Conservation (phyloP, 1,284 basidiomycete species). For the Rhodotorula sp. region DNA sequence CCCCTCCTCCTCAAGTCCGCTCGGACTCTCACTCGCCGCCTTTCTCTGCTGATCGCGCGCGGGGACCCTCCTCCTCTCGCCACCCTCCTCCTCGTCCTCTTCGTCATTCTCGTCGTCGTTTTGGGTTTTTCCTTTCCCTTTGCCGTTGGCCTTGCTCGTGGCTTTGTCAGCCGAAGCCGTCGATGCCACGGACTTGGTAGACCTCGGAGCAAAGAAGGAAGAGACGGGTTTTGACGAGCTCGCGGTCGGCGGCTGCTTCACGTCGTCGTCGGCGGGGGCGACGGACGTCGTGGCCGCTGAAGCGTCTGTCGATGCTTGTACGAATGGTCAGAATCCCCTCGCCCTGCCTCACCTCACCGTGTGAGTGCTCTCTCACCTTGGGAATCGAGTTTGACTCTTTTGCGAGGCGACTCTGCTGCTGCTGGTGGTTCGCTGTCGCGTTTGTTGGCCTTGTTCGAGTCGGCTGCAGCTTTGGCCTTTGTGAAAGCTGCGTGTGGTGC, state of each 20-base stretch:
- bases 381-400: constrained; percentile 3
- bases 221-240: constrained; percentile 18
- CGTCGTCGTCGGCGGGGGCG: constrained; percentile 6
- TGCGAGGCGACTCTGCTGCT: neutral
- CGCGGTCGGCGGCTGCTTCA: neutral
- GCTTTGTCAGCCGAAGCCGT: neutral
- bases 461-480: neutral
- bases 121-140: constrained; percentile 32
- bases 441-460: neutral
- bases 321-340: no score
- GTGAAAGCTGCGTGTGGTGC: neutral
- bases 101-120: constrained; percentile 45
- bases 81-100: constrained; percentile 36
- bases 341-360: no score
- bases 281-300: constrained; percentile 17
- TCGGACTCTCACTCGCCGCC: constrained; percentile 40
- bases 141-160: neutral
- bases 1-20: constrained; percentile 39
- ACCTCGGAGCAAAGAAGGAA: constrained; percentile 26
- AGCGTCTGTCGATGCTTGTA: no score
- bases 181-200: constrained; percentile 2
- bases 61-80: no score
- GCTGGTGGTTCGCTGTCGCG: neutral
- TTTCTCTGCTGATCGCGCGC: constrained; percentile 15
- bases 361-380: no score